Evolutionary conservation across 2,329 filamentous ascomycete genomes (phyloP).

Genomic region (Emmonsiellopsis sp.): DNA sequence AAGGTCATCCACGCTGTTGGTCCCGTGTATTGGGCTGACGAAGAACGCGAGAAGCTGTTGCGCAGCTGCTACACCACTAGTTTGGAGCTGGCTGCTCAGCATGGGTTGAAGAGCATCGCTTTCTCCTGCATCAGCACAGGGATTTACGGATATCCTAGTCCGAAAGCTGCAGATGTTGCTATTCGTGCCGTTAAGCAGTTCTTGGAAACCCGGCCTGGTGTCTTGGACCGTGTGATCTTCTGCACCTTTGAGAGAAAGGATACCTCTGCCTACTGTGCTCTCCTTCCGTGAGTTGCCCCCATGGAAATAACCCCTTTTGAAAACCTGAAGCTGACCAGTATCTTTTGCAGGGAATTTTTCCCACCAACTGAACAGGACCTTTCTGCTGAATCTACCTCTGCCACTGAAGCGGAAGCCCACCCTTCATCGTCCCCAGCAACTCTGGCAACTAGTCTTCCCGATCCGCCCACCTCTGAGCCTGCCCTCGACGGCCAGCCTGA

Average conservation of each 20-base stretch:
- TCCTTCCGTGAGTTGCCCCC: constrained; percentile 59
- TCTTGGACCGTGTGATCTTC: constrained; percentile 68
- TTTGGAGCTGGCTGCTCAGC: constrained; percentile 61
- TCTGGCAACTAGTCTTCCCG: constrained; percentile 39
- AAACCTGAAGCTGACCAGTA: neutral
- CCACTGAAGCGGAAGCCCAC: constrained; percentile 15
- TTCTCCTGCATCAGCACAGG: constrained; percentile 84
- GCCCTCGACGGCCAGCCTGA: constrained; percentile 34
- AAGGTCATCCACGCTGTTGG: constrained; percentile 88
- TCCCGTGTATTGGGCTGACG: constrained; percentile 55
- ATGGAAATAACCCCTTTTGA: constrained; percentile 4
- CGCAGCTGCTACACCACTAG: constrained; percentile 61
- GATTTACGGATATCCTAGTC: constrained; percentile 76
- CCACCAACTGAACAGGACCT: constrained; percentile 35
- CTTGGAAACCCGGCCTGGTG: constrained; percentile 34
- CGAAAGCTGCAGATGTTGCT: constrained; percentile 63
- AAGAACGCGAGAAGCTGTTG: constrained; percentile 33
- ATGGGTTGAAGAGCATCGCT: constrained; percentile 61
- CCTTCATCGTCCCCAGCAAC: constrained; percentile 16
- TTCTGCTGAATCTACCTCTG: constrained; percentile 6
- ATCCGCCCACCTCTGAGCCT: constrained; percentile 41
- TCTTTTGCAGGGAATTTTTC: constrained; percentile 36
- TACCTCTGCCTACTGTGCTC: constrained; percentile 58
- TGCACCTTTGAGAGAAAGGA: constrained; percentile 77
- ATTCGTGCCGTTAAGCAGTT: constrained; percentile 51